Evolutionary conservation across 805 yeast genomes (phyloP).

Genomic region (Wickerhamomyces bisporus): DNA sequence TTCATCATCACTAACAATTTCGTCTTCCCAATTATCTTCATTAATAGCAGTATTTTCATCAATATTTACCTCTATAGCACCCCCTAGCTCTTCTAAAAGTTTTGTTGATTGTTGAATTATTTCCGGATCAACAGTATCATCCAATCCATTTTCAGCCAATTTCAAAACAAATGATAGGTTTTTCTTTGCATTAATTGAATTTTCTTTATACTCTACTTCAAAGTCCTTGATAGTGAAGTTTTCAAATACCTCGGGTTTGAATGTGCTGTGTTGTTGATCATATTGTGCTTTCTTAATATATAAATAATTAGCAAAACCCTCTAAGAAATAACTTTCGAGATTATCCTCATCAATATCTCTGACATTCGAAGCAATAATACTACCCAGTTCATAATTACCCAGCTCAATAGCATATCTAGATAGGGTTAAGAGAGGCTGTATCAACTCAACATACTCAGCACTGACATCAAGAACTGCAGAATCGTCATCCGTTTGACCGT

Average conservation of each 20-base stretch:
- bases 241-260: conserved; percentile 22
- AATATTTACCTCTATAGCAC: conserved; percentile 60
- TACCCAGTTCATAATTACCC: conserved; percentile 62
- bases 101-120: conserved; percentile 46
- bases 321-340: conserved; percentile 76
- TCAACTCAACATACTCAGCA: conserved; percentile 55
- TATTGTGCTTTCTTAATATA: conserved; percentile 32
- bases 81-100: conserved; percentile 55
- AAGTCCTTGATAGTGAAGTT: conserved; percentile 8
- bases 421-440: conserved; percentile 70
- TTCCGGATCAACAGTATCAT: conserved; percentile 50
- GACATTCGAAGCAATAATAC: conserved; percentile 56
- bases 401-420: conserved; percentile 75
- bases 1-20: conserved; percentile 36
- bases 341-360: conserved; percentile 82
- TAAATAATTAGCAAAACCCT: conserved; percentile 68
- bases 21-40: conserved; percentile 47
- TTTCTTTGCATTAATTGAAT: conserved; percentile 10
- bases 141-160: not conserved
- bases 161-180: conserved; percentile 10
- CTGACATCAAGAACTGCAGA: conserved; percentile 37
- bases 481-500: conserved; percentile 14
- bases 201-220: conserved; percentile 12
- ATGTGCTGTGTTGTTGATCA: conserved; percentile 8
- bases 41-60: conserved; percentile 31